phyloP scores from a whole-genome alignment of 1,284 basidiomycete genomes.

The Naganishia sp. region DNA sequence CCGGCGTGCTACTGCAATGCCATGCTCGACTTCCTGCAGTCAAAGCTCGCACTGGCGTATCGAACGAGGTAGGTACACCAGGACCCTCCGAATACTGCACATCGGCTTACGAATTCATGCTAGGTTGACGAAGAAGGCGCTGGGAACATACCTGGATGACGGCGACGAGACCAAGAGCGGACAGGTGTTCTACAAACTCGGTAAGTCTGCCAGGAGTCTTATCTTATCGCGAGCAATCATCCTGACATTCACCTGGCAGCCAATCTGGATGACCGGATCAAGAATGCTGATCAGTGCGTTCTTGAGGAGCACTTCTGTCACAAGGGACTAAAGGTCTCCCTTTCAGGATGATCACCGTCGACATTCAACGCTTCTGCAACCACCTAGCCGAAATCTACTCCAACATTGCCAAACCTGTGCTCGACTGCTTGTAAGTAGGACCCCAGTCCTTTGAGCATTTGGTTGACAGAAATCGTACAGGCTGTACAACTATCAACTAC shows the following conservation, averaged over 20 bases:
- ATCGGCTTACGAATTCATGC: background rate
- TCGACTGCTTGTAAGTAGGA: conserved; percentile 67
- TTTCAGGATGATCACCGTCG: conserved; percentile 84
- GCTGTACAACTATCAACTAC: conserved; percentile 94
- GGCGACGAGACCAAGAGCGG: conserved; percentile 45
- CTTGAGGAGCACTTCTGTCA: background rate
- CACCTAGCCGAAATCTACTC: conserved; percentile 92
- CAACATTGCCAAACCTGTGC: conserved; percentile 86
- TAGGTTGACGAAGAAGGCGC: conserved; percentile 73
- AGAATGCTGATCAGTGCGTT: conserved; percentile 86
- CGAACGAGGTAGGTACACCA: conserved; percentile 63
- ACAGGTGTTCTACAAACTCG: conserved; percentile 87
- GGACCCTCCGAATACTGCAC: background rate
- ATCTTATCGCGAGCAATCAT: background rate
- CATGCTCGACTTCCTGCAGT: conserved; percentile 92
- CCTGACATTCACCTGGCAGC: conserved; percentile 56
- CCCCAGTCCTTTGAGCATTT: too few species aligned
- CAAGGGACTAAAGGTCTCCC: background rate
- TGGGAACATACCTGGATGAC: conserved; percentile 81
- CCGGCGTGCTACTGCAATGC: conserved; percentile 96
- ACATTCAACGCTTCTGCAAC: conserved; percentile 89
- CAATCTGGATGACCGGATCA: conserved; percentile 90
- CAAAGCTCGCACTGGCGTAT: conserved; percentile 88
- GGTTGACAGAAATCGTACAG: conserved; percentile 52
- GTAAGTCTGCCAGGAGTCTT: conserved; percentile 55